Evolutionary conservation across 2,329 filamentous ascomycete genomes (phyloP), one percentile per base, ranked within the genome.

Genomic region (Colletotrichum shisoi): DNA sequence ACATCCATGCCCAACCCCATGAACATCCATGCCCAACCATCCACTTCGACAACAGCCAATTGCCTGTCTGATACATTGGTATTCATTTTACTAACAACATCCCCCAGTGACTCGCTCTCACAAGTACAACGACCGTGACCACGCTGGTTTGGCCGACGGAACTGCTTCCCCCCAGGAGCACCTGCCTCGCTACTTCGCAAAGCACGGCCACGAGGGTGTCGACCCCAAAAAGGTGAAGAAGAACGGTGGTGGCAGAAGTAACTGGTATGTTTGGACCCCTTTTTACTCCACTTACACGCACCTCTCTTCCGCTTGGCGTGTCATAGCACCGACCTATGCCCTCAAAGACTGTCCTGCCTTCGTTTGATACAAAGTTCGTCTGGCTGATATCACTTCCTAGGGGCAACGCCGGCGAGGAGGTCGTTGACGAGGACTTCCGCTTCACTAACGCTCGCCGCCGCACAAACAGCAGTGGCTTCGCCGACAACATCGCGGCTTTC

Each of bases 161-260:
- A 89, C 87, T 65, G 89, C 87, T 69, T 79, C 84, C 58, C 83
- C 87, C 62, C 85, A 91, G 71, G 91, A 95, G 72, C 86, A 90
- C 74, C 82, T 96, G 34, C 94, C 95, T 76, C 92, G 93, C 76
- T 98, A 91, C 87, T 98, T 98, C 79, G 93, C 88, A 79, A 97
- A 97, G 83, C 82, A 87, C 68, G 94, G 94, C 72, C 90, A 91
- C 76, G 83, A 88, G 74, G 93, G 93, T 76, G 84, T 85, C 72
- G 92, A 96, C 76, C 94, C 95, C 69, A 93, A 92, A 80, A 95
- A 96, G 85, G 90, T 91, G 77, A 99, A 99, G 89, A 99, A 99
- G 84, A 92, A 96, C 75, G 94, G 94, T 70, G 91, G 87, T 72
- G 94, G 94, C 72, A 94, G 92, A 80, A 93, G 91, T 76, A 97